Percentiles rank a stretch among this genome's conserved stretches.
Conservation (phyloP, 139 green algal species). For the Monoraphidium neglectum region DNA sequence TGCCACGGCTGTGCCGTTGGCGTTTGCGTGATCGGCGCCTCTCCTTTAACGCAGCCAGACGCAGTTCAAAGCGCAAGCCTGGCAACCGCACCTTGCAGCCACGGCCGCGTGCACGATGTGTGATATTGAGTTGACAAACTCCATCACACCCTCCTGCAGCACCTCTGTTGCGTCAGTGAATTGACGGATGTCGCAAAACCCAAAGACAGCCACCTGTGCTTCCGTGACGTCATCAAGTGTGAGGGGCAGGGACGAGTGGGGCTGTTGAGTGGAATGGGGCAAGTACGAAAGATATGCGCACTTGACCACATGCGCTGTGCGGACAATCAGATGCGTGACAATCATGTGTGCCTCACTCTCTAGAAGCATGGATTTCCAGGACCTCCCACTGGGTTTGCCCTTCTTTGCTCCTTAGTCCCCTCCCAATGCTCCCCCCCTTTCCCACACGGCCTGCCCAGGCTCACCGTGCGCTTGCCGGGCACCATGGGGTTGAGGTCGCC, state of each 20-base stretch:
- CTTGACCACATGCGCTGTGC: too few species aligned
- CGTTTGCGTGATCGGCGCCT: too few species aligned
- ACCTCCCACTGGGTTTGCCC: background rate
- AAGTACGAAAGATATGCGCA: too few species aligned
- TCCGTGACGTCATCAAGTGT: too few species aligned
- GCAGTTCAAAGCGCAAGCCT: too few species aligned
- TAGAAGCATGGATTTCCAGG: too few species aligned
- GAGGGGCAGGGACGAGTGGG: too few species aligned
- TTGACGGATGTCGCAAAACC: conserved; percentile 96
- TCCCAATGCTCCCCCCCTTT: conserved; percentile 5
- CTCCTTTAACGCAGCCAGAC: too few species aligned
- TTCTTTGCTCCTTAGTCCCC: background rate
- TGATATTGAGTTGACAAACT: conserved; percentile 97
- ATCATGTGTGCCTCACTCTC: too few species aligned
- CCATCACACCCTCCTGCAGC: conserved; percentile 94
- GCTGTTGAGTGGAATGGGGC: too few species aligned
- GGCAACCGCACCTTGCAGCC: conserved; percentile 27
- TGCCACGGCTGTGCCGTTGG: too few species aligned
- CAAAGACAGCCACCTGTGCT: conserved; percentile 83
- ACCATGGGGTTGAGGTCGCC: conserved; percentile 96
- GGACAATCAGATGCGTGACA: too few species aligned
- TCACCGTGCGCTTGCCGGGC: conserved; percentile 77
- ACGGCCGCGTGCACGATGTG: conserved; percentile 93
- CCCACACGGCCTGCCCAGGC: background rate
- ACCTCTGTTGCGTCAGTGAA: conserved; percentile 98